Conservation (phyloP, 1,139 yeast genomes). For the Saccharomycopsis hybrid region DNA sequence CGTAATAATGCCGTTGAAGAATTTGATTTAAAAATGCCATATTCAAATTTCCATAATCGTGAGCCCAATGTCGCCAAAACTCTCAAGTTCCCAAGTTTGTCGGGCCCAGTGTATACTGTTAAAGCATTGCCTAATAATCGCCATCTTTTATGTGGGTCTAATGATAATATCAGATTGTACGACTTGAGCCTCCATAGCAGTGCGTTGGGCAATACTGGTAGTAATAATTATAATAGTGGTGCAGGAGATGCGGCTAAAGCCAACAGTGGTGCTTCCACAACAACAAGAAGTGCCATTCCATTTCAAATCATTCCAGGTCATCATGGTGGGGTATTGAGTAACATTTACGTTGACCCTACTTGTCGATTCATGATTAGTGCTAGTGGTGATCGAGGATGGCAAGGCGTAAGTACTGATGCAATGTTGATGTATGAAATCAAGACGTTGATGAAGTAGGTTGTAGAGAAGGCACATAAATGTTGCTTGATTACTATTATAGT, state of each 20-base stretch:
- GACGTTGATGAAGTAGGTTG: neutral
- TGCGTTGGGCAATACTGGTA: neutral
- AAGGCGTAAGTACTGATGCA: constrained; percentile 70
- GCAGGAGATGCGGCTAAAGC: constrained; percentile 23
- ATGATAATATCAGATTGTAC: constrained; percentile 82
- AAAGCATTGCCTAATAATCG: constrained; percentile 75
- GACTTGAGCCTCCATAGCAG: constrained; percentile 37
- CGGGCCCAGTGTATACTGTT: constrained; percentile 87
- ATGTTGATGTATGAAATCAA: constrained; percentile 34
- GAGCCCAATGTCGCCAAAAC: constrained; percentile 48
- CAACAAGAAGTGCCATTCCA: constrained; percentile 33
- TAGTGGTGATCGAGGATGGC: constrained; percentile 96
- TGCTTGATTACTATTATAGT: too few species aligned
- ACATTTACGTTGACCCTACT: constrained; percentile 69
- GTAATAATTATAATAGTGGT: constrained; percentile 17
- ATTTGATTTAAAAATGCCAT: constrained; percentile 62
- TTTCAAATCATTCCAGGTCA: constrained; percentile 36
- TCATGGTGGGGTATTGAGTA: constrained; percentile 65
- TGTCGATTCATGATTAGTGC: constrained; percentile 86
- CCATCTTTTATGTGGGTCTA: constrained; percentile 80
- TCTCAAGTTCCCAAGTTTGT: constrained; percentile 73
- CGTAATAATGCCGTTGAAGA: constrained; percentile 88
- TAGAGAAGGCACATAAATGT: too few species aligned
- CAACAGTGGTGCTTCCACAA: constrained; percentile 28
- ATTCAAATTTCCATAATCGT: constrained; percentile 27